Percentiles rank a stretch among this genome's conserved stretches.
These are phyloP conservation scores for Ulota crispa DNA, from an alignment of 225 moss, liverwort and hornwort genomes.

Conservation along the genomic window DNA sequence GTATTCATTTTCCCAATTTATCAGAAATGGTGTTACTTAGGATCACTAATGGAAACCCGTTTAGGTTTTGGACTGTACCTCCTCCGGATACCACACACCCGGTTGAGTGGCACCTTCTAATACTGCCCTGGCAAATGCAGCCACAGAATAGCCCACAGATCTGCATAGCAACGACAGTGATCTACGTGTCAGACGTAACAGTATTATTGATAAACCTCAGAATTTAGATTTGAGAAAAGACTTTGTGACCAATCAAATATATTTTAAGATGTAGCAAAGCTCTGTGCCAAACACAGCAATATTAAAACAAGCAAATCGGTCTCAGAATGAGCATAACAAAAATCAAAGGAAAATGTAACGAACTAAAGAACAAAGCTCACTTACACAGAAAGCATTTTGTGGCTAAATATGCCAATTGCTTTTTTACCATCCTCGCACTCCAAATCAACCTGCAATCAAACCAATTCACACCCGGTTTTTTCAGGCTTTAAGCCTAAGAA, in stretches of 20 bases:
- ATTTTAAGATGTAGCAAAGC: not conserved
- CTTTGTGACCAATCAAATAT: not conserved
- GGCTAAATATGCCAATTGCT: slow-evolving; percentile 74
- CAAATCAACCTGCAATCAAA: slow-evolving; percentile 65
- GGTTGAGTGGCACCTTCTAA: slow-evolving; percentile 77
- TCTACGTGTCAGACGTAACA: not conserved
- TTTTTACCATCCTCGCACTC: slow-evolving; percentile 78
- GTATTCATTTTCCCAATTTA: too few relatives aligned
- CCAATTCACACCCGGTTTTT: not conserved
- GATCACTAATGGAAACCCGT: not conserved
- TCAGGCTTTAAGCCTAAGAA: not conserved
- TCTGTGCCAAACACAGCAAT: not conserved
- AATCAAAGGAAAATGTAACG: not conserved
- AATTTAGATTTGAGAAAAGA: not conserved
- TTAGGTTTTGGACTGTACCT: slow-evolving; percentile 35
- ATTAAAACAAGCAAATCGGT: not conserved
- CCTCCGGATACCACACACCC: slow-evolving; percentile 88
- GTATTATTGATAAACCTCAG: not conserved
- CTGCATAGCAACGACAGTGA: slow-evolving; percentile 29
- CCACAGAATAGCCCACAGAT: slow-evolving; percentile 63
- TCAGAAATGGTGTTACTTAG: too few relatives aligned
- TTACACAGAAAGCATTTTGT: slow-evolving; percentile 83
- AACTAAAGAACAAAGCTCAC: not conserved
- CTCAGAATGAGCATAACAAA: not conserved
- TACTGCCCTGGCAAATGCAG: slow-evolving; percentile 79